A percentile compares a stretch with the other conserved stretches of the same genome.
phyloP scores from a whole-genome alignment of 805 yeast genomes.

The Starmerella apis region DNA sequence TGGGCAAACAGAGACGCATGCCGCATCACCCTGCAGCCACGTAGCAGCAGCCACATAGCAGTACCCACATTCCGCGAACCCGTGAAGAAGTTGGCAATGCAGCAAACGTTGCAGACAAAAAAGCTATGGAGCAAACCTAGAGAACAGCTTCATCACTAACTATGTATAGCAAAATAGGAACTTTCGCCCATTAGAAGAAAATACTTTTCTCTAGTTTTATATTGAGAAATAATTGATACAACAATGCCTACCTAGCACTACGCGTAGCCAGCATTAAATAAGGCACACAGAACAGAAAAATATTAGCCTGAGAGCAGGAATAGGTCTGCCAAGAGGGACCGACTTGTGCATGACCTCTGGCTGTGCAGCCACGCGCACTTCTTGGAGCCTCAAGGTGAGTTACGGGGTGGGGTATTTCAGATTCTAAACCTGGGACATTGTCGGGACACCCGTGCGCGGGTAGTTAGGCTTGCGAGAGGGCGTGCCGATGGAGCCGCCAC shows the following conservation, averaged over 20 bases:
- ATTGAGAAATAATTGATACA: conserved; percentile 12
- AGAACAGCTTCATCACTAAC: no score
- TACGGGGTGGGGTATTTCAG: conserved; percentile 1
- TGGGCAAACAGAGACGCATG: neutral
- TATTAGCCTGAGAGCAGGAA: conserved; percentile 9
- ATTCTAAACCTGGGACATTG: conserved; percentile 74
- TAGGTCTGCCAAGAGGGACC: neutral
- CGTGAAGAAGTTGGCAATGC: neutral
- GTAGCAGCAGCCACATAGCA: no score
- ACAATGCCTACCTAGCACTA: conserved; percentile 7
- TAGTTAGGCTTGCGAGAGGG: conserved; percentile 34
- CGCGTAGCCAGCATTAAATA: conserved; percentile 9
- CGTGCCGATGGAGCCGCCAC: conserved; percentile 41
- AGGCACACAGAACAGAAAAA: conserved; percentile 6
- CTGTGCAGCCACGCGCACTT: neutral
- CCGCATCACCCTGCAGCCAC: neutral
- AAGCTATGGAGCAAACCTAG: no score
- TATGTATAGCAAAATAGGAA: no score
- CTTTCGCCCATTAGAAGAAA: no score
- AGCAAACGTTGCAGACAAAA: no score
- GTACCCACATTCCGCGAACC: conserved; percentile 1
- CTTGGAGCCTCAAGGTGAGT: neutral
- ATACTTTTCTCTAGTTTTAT: neutral
- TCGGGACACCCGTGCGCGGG: conserved; percentile 77
- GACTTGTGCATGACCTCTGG: neutral